Base-by-base conservation (phyloP, 192 early-diverging fungal genomes). In the Martensiomyces pterosporus region DNA sequence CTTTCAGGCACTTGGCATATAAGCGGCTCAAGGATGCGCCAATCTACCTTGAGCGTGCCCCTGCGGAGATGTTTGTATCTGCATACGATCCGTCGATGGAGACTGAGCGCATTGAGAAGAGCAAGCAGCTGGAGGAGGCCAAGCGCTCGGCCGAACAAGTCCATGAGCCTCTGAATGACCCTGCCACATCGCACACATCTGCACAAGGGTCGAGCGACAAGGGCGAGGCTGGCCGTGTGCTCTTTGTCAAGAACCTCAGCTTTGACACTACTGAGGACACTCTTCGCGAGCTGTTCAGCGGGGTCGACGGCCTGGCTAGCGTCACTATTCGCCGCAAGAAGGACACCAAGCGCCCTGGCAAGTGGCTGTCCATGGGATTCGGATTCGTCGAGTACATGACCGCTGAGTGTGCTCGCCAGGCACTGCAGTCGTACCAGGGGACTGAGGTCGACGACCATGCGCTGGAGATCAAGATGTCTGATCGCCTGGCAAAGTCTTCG, bases 191-290 rank as follows among this genome's bases (percentile, higher is more conserved):
- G 9, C 60, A 59, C 17, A 74, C 51, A 16, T 34, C 60, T 13
- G 78, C 70, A 12, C 64, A 57, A 9, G 50, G 27, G 23, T 29
- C 64, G 1, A 49, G 60, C 13, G 66, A 80, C 35, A 77, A 79
- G 32, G 78, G 79, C 34, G 61, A 81, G 24, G 67, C 78, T 7
- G 82, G 83, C 21, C 81, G 86, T 5, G 91, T 92, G 10, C 64
- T 98, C 48, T 98, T 97, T 79, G 83, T 98, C 60, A 98, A 98
- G 77, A 98, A 98, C 48, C 78, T 98, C 34, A 89, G 77, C 69
- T 98, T 97, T 67, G 75, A 83, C 49, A 98, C 93, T 0, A 95
- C 86, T 0, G 88, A 91, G 7, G 85, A 83, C 17, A 80, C 67
- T 2, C 69, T 98, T 29, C 78, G 67, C 14, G 76, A 84, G 51